Percentiles rank a stretch among this genome's conserved stretches.
phyloP scores from a whole-genome alignment of 768 basidiomycete genomes.

The Tulasnella sp. region DNA sequence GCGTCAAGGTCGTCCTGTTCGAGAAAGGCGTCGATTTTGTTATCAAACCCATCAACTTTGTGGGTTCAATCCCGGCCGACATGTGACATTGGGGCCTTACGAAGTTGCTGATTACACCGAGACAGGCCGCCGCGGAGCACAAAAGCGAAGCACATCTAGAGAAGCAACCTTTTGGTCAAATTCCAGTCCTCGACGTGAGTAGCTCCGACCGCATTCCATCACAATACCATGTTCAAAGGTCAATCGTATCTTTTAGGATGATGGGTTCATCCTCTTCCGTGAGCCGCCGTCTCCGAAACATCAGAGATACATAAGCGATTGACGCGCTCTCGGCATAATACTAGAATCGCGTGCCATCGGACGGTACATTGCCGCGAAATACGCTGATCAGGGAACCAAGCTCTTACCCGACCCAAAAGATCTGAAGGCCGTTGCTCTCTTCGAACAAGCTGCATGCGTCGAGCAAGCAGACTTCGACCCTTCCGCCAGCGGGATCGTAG shows the following conservation, averaged over 20 bases:
- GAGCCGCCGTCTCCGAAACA: no score
- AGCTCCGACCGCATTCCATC: no score
- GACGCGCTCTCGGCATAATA: neutral
- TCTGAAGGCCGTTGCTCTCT: conserved; percentile 19
- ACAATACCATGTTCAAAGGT: no score
- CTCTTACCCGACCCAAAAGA: conserved; percentile 21
- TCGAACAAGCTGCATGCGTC: conserved; percentile 32
- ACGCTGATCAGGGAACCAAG: conserved; percentile 21
- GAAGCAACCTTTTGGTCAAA: neutral
- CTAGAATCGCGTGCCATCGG: conserved; percentile 24
- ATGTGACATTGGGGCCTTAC: no score
- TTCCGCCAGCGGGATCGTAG: conserved; percentile 18
- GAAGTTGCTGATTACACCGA: no score
- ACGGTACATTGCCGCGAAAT: conserved; percentile 23
- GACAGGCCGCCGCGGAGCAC: no score
- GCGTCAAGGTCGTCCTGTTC: neutral
- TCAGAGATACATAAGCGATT: neutral
- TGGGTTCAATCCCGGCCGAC: no score
- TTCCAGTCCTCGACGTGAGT: neutral
- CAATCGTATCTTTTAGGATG: neutral
- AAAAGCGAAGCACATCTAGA: neutral
- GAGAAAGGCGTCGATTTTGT: conserved; percentile 30
- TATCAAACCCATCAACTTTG: no score
- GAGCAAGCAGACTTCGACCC: conserved; percentile 23
- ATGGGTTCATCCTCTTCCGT: conserved; percentile 10